Base-by-base conservation (phyloP, 306 rosid species). In the Clitoria ternatea region DNA sequence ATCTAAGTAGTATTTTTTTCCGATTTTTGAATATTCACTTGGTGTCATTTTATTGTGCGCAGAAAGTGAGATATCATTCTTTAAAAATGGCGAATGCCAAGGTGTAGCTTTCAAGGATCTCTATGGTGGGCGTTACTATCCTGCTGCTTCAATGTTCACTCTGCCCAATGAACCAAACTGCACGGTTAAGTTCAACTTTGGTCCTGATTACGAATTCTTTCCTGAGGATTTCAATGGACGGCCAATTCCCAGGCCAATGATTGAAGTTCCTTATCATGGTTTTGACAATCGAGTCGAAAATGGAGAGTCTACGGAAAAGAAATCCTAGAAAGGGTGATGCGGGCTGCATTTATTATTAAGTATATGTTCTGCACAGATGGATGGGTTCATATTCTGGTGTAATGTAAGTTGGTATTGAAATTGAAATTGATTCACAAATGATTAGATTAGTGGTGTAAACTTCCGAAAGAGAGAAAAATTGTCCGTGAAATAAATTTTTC, bases 111-210 rank as follows among this genome's bases (percentile, higher is more conserved):
- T 87, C 81, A 86, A 85, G 70, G 97, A 91, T 81, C 84, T 91
- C 23, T 79, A 72, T n/a, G 99, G 96, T 23, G 99, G 99, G 52
- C 90, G 88, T 23, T 91, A 95, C 73, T 91, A 91, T 69, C 99
- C 96, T 42, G 96, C 96, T 61, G 97, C 99, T 54, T 95, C 99
- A 59, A 87, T 95, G 97, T 91, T 72, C 70, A 95, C 96, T 22
- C 92, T 89, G 33, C 99, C 99, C 47, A 85, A 85, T 79, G 96
- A 89, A 77, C 90, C 91, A 37, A 95, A 89, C 80, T 95, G 99
- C 85, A 77, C 77, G 5, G 96, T 95, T 55, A 86, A 83, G 86
- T 95, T 95, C 91, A 95, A 95, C 82, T 95, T 95, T 26, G 96
- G 99, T 75, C 99, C 96, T 2, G 85, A 95, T 56, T 95, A 91